Base-by-base conservation (phyloP, 1,139 yeast species). In the Petasospora fabianii region DNA sequence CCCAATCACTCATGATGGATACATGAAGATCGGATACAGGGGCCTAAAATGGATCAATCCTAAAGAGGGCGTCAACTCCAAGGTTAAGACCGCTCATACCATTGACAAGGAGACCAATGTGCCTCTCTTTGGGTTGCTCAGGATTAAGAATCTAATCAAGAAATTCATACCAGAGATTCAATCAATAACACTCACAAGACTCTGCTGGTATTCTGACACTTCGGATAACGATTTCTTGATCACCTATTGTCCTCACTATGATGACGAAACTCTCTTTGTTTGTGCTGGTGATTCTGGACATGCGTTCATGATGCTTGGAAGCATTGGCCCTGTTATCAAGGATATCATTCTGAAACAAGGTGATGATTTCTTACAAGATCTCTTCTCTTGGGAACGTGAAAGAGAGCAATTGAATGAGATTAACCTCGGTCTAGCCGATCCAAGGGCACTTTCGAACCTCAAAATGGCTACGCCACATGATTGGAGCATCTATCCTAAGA, bases 281-380 rank as follows among this genome's bases (percentile, higher is more conserved):
- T 71, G 69, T 3, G 56, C 70, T 9, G 75, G 75, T 26, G 73
- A 66, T 46, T 66, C 72, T 12, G 72, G 71, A 3, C 71, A 66
- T 47, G 71, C 59, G 2, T 67, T 60, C 47, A 68, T 66, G 53
- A 65, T 62, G 39, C 47, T 68, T 40, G 73, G 72, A 4, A 63
- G 60, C 7, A 47, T 65, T 17, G 71, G 70, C 1, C 53, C 54
- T 17, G 45, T 48, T 16, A 49, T 53, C 14, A 48, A 39, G 26
- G 50, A 44, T 30, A 47, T 56, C 24, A 35, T 54, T 13, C 14
- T 34, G 15, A 40, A 47, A 5, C 27, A 32, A 6, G 55, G 46
- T 12, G 50, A 53, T 27, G 18, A 32, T 5, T 40, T 51, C 24
- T 44, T 56, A 16, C 38, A 39, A 2, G 28, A 51, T 12, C 34